Percentiles rank a stretch among this genome's conserved stretches.
These are phyloP conservation scores for Pleurotus tuoliensis DNA, from an alignment of 768 basidiomycete species.

Conservation along the genomic window DNA sequence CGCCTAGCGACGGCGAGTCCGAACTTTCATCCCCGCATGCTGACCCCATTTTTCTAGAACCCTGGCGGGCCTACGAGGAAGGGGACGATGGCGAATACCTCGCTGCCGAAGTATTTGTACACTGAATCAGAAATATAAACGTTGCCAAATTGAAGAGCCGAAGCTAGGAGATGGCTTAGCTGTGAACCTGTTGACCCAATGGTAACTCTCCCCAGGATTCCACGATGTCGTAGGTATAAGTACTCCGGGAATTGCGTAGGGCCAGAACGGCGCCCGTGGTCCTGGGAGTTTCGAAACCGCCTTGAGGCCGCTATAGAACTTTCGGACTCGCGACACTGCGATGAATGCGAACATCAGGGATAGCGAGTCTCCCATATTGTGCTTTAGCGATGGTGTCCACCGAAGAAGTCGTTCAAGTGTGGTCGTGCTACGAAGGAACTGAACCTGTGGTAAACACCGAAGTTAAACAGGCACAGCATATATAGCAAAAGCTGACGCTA, in stretches of 20 bases:
- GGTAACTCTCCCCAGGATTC: constrained; percentile 33
- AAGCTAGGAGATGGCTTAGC: constrained; percentile 16
- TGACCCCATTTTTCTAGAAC: too few relatives aligned
- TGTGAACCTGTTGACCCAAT: constrained; percentile 31
- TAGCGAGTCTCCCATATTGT: not conserved
- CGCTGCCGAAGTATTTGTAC: constrained; percentile 29
- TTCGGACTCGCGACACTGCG: constrained; percentile 25
- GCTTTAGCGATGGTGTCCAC: too few relatives aligned
- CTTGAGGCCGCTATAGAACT: constrained; percentile 25
- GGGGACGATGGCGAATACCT: constrained; percentile 37
- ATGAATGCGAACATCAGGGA: constrained; percentile 12
- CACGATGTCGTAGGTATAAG: constrained; percentile 38
- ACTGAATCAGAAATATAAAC: constrained; percentile 16
- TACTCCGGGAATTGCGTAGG: constrained; percentile 31
- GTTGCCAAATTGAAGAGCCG: not conserved
- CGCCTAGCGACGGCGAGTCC: not conserved
- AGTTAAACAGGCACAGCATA: too few relatives aligned
- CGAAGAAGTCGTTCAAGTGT: too few relatives aligned
- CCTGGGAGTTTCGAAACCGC: constrained; percentile 36
- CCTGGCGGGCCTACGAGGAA: constrained; percentile 31
- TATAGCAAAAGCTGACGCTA: too few relatives aligned
- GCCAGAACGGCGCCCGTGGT: constrained; percentile 35
- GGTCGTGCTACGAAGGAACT: too few relatives aligned
- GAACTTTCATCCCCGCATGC: not conserved
- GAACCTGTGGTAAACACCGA: too few relatives aligned